Conservation (phyloP, 1,284 basidiomycete species). For the Ceratorhiza oryzae-sativae region DNA sequence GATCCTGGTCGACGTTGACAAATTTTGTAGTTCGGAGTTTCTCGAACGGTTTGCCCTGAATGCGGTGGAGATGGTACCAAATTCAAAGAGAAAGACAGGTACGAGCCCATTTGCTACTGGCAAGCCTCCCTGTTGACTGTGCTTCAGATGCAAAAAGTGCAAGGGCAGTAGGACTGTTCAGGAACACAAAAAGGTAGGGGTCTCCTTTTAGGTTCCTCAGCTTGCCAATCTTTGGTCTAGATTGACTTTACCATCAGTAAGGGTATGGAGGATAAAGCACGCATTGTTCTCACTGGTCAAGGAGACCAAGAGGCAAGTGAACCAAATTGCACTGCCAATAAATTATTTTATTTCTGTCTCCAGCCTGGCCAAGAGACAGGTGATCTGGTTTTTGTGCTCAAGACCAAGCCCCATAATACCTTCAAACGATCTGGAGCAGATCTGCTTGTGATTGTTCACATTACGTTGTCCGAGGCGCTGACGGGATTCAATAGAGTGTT, state of each 20-base stretch:
- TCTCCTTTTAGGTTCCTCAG: too few species aligned
- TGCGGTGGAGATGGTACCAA: slow-evolving; percentile 84
- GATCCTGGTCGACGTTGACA: slow-evolving; percentile 44
- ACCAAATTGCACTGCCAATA: too few species aligned
- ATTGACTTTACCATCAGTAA: slow-evolving; percentile 81
- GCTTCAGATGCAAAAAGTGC: slow-evolving; percentile 90
- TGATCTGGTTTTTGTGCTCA: slow-evolving; percentile 87
- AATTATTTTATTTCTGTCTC: too few species aligned
- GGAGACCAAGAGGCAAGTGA: slow-evolving; percentile 85
- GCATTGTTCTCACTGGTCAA: slow-evolving; percentile 87
- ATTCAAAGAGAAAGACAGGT: slow-evolving; percentile 89
- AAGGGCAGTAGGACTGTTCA: slow-evolving; percentile 85
- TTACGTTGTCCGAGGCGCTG: slow-evolving; percentile 91
- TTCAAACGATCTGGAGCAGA: slow-evolving; percentile 85
- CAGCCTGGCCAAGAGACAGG: slow-evolving; percentile 84
- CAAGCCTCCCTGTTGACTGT: not conserved
- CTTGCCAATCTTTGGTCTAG: not conserved
- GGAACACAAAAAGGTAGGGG: slow-evolving; percentile 87
- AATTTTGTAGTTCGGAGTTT: slow-evolving; percentile 54
- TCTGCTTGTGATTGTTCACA: slow-evolving; percentile 74
- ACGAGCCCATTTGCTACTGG: slow-evolving; percentile 44
- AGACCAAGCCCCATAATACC: slow-evolving; percentile 70
- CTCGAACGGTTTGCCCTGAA: slow-evolving; percentile 68
- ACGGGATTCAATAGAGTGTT: slow-evolving; percentile 88
- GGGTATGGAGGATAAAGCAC: slow-evolving; percentile 86